A percentile compares a stretch with the other conserved stretches of the same genome.
Conservation (phyloP, 768 basidiomycete genomes). For the Boletus fagicola region DNA sequence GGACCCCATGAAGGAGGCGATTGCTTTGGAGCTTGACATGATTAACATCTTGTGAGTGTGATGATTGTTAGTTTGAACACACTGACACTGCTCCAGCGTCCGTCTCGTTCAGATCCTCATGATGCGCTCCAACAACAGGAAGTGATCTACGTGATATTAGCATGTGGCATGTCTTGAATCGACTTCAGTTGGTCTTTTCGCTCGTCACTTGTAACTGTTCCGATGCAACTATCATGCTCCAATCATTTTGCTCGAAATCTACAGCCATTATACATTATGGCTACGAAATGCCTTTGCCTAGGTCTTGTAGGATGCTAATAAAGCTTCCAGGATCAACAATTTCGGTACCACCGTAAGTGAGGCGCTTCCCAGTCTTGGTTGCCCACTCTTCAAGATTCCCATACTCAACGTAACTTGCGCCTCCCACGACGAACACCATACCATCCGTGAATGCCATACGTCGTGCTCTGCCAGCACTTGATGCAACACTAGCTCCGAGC, state of each 20-base stretch:
- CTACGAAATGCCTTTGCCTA: conserved; percentile 50
- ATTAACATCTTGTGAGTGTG: conserved; percentile 79
- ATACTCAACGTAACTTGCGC: conserved; percentile 96
- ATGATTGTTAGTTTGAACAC: neutral
- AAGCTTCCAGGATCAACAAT: conserved; percentile 89
- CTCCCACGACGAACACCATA: conserved; percentile 92
- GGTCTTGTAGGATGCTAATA: conserved; percentile 61
- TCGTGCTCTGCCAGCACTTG: conserved; percentile 39
- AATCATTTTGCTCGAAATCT: conserved; percentile 14
- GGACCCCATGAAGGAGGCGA: conserved; percentile 78
- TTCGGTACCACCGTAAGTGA: conserved; percentile 96
- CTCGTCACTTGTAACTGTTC: conserved; percentile 16
- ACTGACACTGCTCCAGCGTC: conserved; percentile 45
- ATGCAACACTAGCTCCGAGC: conserved; percentile 37
- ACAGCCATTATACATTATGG: conserved; percentile 40
- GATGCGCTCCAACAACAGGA: conserved; percentile 58
- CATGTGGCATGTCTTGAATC: neutral
- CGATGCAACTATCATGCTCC: neutral
- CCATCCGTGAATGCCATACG: conserved; percentile 85
- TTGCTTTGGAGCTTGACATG: conserved; percentile 80
- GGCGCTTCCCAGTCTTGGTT: conserved; percentile 70
- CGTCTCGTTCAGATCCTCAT: conserved; percentile 78
- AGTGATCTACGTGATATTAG: conserved; percentile 36
- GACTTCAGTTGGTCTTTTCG: neutral
- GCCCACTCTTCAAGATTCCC: conserved; percentile 97